Evolutionary conservation across 495 filamentous ascomycete genomes (phyloP).

Genomic region (Elasticomyces elasticus): DNA sequence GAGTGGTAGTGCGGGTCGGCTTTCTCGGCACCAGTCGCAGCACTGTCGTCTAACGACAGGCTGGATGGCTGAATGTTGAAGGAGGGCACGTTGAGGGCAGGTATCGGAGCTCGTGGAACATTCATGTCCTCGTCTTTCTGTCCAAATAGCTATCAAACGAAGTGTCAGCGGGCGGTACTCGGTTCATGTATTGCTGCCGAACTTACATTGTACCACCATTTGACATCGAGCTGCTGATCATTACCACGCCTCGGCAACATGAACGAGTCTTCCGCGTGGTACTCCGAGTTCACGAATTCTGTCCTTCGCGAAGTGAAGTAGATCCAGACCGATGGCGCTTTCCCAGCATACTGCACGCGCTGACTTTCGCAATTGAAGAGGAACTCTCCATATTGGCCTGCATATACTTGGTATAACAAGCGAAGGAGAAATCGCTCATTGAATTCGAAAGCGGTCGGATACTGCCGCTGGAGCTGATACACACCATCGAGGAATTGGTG

Average conservation of each 20-base stretch:
- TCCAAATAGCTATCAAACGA: slow-evolving; percentile 48
- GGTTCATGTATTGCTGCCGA: not conserved
- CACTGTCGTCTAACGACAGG: slow-evolving; percentile 12
- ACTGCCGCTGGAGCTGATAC: slow-evolving; percentile 78
- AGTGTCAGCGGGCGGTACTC: not conserved
- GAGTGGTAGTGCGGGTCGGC: not conserved
- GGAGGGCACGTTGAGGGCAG: not conserved
- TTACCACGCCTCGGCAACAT: slow-evolving; percentile 56
- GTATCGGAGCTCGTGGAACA: slow-evolving; percentile 25
- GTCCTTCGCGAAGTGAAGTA: slow-evolving; percentile 74
- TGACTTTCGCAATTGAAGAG: slow-evolving; percentile 91
- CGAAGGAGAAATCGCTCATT: slow-evolving; percentile 90
- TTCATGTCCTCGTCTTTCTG: slow-evolving; percentile 91
- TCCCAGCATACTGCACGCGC: slow-evolving; percentile 60
- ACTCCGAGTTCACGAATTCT: slow-evolving; percentile 74
- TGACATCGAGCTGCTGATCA: slow-evolving; percentile 37
- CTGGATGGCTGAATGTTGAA: slow-evolving; percentile 5
- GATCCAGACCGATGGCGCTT: slow-evolving; percentile 86
- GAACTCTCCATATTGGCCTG: slow-evolving; percentile 95
- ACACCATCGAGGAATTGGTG: slow-evolving; percentile 96
- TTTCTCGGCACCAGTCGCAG: not conserved
- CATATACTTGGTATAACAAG: slow-evolving; percentile 86
- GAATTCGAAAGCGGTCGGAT: slow-evolving; percentile 90
- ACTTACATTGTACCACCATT: slow-evolving; percentile 74
- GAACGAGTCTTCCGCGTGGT: slow-evolving; percentile 69